Base-by-base conservation (phyloP, 257 asterid genomes). In the Rauvolfia tetraphylla region DNA sequence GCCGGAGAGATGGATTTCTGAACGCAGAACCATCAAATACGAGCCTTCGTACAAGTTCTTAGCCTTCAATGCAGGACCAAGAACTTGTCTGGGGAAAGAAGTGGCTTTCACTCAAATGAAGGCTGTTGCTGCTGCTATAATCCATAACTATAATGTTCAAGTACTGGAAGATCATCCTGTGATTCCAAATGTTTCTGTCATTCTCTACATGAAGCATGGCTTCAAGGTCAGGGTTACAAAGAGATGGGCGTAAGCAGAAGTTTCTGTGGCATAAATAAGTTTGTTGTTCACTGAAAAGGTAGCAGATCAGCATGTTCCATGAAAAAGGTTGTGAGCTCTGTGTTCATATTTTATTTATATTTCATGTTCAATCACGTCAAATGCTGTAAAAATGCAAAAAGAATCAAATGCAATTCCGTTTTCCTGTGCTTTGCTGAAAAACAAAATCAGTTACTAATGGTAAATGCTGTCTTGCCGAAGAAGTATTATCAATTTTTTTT, bases 21-120 rank as follows among this genome's bases (percentile, higher is more conserved):
- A 81, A 29, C 41, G 76, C 5, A 89, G 92, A 10, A 66, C 74
- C 0, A 29, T 86, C 15, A 86, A 39, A 56, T 82, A 89, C 11
- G 90, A 82, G 80, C 90, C 95, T 3, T 85, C 92, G 1, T 89
- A 85, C 41, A 89, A 87, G 82, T 89, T 88, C 83, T 61, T 86
- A 80, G 88, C 90, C 2, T 89, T 89, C 75, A 89, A 89, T 78
- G 95, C 92, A 1, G 95, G 95, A 0, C 94, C 94, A 20, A 81
- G 94, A 80, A 89, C 90, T 57, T 89, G 94, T 69, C 41, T 89
- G 51, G 94, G 94, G 18, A 89, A 86, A 51, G 94, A 89, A 65
- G 88, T 87, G 68, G 90, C 89, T 38, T 84, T 87, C 67, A 82
- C 75, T 73, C 90, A 84, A 33, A 80, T 87, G 77, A 86, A 89